These are phyloP conservation scores for Penicillium alfredii DNA, from an alignment of 495 filamentous ascomycete species.

Conservation along the genomic window DNA sequence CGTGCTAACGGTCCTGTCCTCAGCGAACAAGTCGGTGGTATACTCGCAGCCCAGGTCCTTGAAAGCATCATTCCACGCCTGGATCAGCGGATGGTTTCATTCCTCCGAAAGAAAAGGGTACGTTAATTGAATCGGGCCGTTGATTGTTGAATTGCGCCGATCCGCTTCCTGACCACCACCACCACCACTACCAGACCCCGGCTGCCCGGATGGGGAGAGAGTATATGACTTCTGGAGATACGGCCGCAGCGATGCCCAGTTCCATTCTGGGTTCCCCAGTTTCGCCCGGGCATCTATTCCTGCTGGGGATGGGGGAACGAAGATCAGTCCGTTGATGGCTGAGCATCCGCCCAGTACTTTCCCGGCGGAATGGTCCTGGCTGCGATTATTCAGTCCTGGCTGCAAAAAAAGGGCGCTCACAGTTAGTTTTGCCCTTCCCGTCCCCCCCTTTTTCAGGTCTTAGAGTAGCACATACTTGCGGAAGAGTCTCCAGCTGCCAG, in stretches of 20 bases:
- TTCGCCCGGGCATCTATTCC: slow-evolving; percentile 49
- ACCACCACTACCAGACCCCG: too few species aligned
- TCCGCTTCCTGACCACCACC: too few species aligned
- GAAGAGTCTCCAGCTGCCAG: slow-evolving; percentile 47
- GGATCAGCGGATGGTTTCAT: slow-evolving; percentile 3
- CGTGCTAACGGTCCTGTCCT: slow-evolving; percentile 9
- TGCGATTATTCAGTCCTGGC: slow-evolving; percentile 20
- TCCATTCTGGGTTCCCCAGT: slow-evolving; percentile 51
- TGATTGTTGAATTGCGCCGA: background rate
- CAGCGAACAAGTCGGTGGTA: slow-evolving; percentile 10
- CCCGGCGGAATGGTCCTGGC: slow-evolving; percentile 21
- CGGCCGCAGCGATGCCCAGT: slow-evolving; percentile 41
- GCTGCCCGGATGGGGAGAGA: background rate
- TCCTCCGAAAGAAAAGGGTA: slow-evolving; percentile 15
- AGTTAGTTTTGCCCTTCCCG: too few species aligned
- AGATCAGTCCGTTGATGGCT: slow-evolving; percentile 25
- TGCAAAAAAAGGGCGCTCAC: slow-evolving; percentile 5
- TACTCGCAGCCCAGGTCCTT: slow-evolving; percentile 11
- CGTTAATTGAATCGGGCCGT: slow-evolving; percentile 19
- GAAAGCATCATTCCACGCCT: slow-evolving; percentile 26
- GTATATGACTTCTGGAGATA: slow-evolving; percentile 29
- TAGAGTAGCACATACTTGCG: slow-evolving; percentile 34
- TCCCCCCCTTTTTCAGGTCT: background rate
- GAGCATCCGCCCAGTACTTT: slow-evolving; percentile 31
- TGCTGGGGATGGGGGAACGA: slow-evolving; percentile 28